phyloP scores from a whole-genome alignment of 805 yeast genomes.

The Metschnikowia lachancei region DNA sequence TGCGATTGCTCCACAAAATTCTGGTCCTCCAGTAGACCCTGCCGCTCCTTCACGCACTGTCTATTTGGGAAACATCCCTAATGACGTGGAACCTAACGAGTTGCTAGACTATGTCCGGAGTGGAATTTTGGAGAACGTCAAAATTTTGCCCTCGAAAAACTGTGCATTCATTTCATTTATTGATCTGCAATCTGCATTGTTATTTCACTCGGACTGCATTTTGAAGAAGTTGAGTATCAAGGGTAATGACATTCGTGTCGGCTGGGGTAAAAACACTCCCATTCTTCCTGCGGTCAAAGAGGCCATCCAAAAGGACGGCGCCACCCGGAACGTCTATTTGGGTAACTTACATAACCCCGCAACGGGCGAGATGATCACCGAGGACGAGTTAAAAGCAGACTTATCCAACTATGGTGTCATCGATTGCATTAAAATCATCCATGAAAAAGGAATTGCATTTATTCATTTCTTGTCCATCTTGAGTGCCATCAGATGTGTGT shows the following conservation, averaged over 20 bases:
- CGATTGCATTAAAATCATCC: constrained; percentile 76
- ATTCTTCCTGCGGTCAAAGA: constrained; percentile 71
- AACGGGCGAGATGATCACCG: constrained; percentile 48
- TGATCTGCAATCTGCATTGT: constrained; percentile 82
- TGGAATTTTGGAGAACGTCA: constrained; percentile 80
- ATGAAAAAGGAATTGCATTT: constrained; percentile 83
- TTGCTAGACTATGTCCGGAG: constrained; percentile 86
- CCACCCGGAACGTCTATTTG: constrained; percentile 89
- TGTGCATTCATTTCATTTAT: constrained; percentile 90
- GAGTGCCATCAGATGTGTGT: constrained; percentile 83
- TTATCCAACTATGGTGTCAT: constrained; percentile 74
- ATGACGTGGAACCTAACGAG: constrained; percentile 75
- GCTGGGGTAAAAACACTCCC: constrained; percentile 87
- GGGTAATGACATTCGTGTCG: constrained; percentile 79
- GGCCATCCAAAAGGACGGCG: constrained; percentile 79
- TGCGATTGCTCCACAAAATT: not conserved
- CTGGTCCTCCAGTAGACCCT: constrained; percentile 3
- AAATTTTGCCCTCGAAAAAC: constrained; percentile 75
- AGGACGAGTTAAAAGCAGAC: constrained; percentile 63
- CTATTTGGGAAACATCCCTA: constrained; percentile 83
- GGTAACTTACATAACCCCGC: constrained; percentile 71
- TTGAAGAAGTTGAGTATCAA: constrained; percentile 76
- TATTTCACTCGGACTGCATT: constrained; percentile 91
- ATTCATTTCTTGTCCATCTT: constrained; percentile 84
- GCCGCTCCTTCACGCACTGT: constrained; percentile 78